Evolutionary conservation across 805 yeast species (phyloP).

Genomic region (Pichia exigua): DNA sequence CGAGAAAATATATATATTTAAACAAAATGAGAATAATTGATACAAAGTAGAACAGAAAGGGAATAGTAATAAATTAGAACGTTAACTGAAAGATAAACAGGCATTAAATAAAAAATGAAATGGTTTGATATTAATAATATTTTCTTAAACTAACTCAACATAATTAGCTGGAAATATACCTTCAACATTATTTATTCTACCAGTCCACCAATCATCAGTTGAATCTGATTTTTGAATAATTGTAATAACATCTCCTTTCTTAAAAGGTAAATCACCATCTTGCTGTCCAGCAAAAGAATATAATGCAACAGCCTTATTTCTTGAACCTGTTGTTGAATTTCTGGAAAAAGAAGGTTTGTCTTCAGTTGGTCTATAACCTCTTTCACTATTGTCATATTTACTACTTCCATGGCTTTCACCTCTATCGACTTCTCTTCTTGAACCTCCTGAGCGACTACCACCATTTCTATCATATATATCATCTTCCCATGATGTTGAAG

Average conservation of each 20-base stretch:
- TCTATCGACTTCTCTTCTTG: neutral
- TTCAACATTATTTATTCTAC: constrained; percentile 70
- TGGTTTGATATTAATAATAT: neutral
- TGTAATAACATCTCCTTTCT: constrained; percentile 88
- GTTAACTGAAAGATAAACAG: neutral
- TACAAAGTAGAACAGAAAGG: neutral
- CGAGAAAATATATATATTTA: neutral
- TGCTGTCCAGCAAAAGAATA: constrained; percentile 89
- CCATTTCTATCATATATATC: constrained; percentile 58
- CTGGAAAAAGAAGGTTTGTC: constrained; percentile 26
- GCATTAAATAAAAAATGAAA: neutral
- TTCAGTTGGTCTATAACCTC: constrained; percentile 24
- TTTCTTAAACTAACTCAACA: constrained; percentile 59
- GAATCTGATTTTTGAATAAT: constrained; percentile 81
- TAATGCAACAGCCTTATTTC: constrained; percentile 80
- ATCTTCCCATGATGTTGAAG: constrained; percentile 62
- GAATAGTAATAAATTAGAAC: neutral
- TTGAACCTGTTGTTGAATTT: constrained; percentile 33
- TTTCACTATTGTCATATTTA: neutral
- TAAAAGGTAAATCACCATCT: constrained; percentile 85
- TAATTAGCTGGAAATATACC: constrained; percentile 98
- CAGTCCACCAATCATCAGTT: constrained; percentile 98
- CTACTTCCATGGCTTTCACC: neutral
- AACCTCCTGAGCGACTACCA: constrained; percentile 22
- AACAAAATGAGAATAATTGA: neutral